These are phyloP conservation scores for Rhodotorula toruloides DNA, from an alignment of 768 basidiomycete genomes.

Conservation along the genomic window DNA sequence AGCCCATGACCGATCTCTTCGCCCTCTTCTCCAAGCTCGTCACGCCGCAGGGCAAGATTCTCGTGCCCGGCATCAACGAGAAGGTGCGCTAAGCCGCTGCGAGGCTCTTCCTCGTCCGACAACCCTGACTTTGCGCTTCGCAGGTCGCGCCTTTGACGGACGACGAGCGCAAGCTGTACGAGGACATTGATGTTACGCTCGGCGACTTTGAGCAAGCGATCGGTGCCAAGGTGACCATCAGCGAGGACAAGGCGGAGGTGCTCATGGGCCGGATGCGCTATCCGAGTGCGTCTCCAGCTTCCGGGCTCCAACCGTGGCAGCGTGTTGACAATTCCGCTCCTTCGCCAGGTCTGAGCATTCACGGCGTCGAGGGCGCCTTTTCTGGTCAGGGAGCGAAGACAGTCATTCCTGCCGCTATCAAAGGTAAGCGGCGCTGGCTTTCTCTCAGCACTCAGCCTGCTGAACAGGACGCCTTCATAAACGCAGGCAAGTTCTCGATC, in stretches of 20 bases:
- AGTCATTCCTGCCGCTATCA: constrained; percentile 80
- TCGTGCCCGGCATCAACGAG: constrained; percentile 81
- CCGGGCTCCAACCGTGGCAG: constrained; percentile 54
- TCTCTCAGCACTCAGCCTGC: too few relatives aligned
- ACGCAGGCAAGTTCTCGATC: constrained; percentile 83
- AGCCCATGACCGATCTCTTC: constrained; percentile 90
- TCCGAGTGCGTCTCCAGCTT: constrained; percentile 12
- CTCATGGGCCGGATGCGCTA: constrained; percentile 89
- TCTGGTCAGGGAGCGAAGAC: constrained; percentile 77
- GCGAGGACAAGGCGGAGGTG: constrained; percentile 66
- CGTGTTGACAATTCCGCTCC: too few relatives aligned
- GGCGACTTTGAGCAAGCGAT: constrained; percentile 67
- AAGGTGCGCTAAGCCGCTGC: not conserved
- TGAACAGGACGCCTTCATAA: not conserved
- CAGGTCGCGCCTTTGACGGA: constrained; percentile 63
- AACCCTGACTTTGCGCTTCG: constrained; percentile 45
- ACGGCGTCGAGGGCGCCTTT: constrained; percentile 95
- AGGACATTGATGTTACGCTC: constrained; percentile 61
- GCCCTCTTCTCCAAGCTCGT: constrained; percentile 79
- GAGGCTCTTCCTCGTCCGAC: not conserved
- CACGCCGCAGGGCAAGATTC: constrained; percentile 67
- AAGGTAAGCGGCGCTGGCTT: constrained; percentile 42
- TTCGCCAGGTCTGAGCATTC: constrained; percentile 67
- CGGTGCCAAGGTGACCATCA: constrained; percentile 69
- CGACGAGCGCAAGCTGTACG: constrained; percentile 68